These are phyloP conservation scores for Neofusicoccum sp. DNA, from an alignment of 2,329 filamentous ascomycete genomes.

Conservation along the genomic window DNA sequence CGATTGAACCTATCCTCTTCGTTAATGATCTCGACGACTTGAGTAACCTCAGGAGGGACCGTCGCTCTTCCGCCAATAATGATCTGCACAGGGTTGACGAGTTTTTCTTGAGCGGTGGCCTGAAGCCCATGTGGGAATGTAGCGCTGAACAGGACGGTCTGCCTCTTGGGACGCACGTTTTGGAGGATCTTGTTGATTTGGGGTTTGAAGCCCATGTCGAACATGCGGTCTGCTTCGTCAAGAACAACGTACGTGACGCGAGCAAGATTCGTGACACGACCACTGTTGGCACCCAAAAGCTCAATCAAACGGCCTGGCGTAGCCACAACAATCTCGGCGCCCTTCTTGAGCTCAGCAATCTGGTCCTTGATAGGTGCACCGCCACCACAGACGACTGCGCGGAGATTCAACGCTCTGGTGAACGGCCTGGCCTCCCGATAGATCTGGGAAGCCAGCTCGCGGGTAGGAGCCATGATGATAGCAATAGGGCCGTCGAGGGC, in stretches of 20 bases:
- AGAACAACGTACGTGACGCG: constrained; percentile 92
- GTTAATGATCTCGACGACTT: constrained; percentile 78
- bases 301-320: constrained; percentile 96
- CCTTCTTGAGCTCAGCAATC: constrained; percentile 92
- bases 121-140: constrained; percentile 96
- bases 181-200: constrained; percentile 96
- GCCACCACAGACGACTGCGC: constrained; percentile 89
- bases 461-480: constrained; percentile 88
- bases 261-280: constrained; percentile 86
- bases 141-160: constrained; percentile 93
- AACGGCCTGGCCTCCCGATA: constrained; percentile 94
- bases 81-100: constrained; percentile 85
- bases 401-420: constrained; percentile 78
- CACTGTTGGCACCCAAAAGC: constrained; percentile 86
- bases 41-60: constrained; percentile 72
- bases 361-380: constrained; percentile 96
- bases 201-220: constrained; percentile 98
- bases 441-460: constrained; percentile 91
- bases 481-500: constrained; percentile 84
- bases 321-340: constrained; percentile 87
- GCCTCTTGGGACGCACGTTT: constrained; percentile 86
- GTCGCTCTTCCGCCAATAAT: constrained; percentile 81
- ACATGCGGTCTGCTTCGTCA: constrained; percentile 98
- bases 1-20: constrained; percentile 82
- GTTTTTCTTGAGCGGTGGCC: constrained; percentile 80